phyloP scores from a whole-genome alignment of 257 asterid species.

The Knoxia roxburghii region DNA sequence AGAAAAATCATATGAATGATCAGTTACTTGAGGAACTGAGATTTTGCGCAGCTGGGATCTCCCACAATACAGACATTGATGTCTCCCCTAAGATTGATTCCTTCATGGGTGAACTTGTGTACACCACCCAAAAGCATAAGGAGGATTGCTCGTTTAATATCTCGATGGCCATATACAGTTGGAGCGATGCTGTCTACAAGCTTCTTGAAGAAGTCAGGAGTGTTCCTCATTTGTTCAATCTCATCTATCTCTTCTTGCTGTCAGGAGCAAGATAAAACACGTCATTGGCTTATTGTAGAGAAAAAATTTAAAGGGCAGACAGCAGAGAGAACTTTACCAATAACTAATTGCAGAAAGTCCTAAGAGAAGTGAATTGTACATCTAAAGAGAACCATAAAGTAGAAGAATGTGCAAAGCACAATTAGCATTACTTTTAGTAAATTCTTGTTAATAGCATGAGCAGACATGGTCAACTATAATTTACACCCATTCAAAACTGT shows the following conservation, averaged over 20 bases:
- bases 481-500: background rate
- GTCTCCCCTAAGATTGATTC: slow-evolving; percentile 96
- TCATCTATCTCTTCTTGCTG: slow-evolving; percentile 81
- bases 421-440: background rate
- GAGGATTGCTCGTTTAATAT: slow-evolving; percentile 88
- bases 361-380: background rate
- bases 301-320: background rate
- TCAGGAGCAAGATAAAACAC: slow-evolving; percentile 22
- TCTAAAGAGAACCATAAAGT: background rate
- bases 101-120: slow-evolving; percentile 92
- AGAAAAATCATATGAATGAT: slow-evolving; percentile 1
- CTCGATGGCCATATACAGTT: slow-evolving; percentile 87
- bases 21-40: slow-evolving; percentile 87
- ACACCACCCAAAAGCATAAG: slow-evolving; percentile 99
- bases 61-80: slow-evolving; percentile 97
- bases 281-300: slow-evolving; percentile 4
- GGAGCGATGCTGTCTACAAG: slow-evolving; percentile 95
- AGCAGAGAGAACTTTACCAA: too few relatives aligned
- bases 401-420: background rate
- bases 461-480: background rate
- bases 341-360: background rate
- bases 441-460: background rate
- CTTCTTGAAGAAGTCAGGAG: slow-evolving; percentile 90
- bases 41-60: slow-evolving; percentile 98
- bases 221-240: slow-evolving; percentile 55